Conservation (phyloP, 495 filamentous ascomycete genomes). For the Penicillium chermesinum region DNA sequence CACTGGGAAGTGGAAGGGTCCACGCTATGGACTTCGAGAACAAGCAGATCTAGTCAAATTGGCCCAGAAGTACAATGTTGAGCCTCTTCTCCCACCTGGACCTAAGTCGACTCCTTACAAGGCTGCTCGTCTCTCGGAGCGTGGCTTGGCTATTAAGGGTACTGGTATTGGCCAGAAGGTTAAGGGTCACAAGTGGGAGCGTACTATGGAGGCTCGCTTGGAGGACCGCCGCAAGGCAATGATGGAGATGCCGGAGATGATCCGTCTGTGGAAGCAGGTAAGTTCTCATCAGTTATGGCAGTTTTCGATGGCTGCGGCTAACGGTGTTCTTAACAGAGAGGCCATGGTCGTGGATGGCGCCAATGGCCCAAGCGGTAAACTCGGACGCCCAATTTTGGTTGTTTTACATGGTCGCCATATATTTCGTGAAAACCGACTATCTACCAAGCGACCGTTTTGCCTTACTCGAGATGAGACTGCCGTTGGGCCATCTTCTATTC, state of each 20-base stretch:
- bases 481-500: slow-evolving; percentile 1
- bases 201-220: slow-evolving; percentile 74
- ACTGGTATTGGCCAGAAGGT: slow-evolving; percentile 89
- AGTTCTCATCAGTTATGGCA: slow-evolving; percentile 20
- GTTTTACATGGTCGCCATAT: too few species aligned
- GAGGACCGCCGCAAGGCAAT: slow-evolving; percentile 88
- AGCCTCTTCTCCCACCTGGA: slow-evolving; percentile 73
- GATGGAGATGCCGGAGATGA: slow-evolving; percentile 85
- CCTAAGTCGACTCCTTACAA: slow-evolving; percentile 70
- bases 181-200: slow-evolving; percentile 91
- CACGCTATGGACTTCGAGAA: slow-evolving; percentile 72
- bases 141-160: slow-evolving; percentile 76
- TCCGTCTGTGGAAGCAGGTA: slow-evolving; percentile 91
- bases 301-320: slow-evolving; percentile 8
- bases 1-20: slow-evolving; percentile 73
- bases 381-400: slow-evolving; percentile 5
- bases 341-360: slow-evolving; percentile 84
- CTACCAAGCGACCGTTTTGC: background rate
- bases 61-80: slow-evolving; percentile 72
- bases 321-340: slow-evolving; percentile 51
- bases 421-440: background rate
- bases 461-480: background rate
- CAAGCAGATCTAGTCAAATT: slow-evolving; percentile 92
- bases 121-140: slow-evolving; percentile 59
- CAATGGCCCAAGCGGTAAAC: slow-evolving; percentile 68